Percentiles rank a stretch among this genome's conserved stretches.
These are phyloP conservation scores for Xylaria flabelliformis DNA, from an alignment of 495 filamentous ascomycete species.

Conservation along the genomic window DNA sequence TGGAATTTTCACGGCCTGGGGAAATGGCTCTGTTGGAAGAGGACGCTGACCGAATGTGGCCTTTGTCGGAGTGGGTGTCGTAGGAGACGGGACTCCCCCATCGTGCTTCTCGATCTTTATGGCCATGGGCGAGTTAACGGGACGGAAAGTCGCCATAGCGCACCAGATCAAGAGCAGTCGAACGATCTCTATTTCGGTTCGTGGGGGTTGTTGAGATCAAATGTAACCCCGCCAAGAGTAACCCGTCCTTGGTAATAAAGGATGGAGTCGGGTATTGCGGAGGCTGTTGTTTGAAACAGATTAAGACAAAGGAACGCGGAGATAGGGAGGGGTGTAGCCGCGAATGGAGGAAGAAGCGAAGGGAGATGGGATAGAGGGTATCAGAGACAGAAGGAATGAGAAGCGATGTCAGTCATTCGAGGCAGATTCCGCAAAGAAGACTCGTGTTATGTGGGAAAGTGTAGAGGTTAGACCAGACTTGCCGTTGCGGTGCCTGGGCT, in stretches of 20 bases:
- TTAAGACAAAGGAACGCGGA: slow-evolving; percentile 20
- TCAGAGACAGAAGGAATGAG: slow-evolving; percentile 23
- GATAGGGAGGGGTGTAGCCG: slow-evolving; percentile 14
- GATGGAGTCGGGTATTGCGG: slow-evolving; percentile 19
- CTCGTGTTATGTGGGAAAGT: slow-evolving; percentile 8
- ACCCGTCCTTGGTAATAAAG: neutral
- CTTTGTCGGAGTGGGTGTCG: slow-evolving; percentile 70
- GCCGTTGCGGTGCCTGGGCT: neutral
- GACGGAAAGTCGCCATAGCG: slow-evolving; percentile 67
- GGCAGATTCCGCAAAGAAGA: slow-evolving; percentile 14
- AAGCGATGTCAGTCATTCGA: slow-evolving; percentile 32
- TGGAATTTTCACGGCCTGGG: slow-evolving; percentile 57
- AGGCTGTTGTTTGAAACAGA: slow-evolving; percentile 26
- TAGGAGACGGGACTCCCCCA: slow-evolving; percentile 65
- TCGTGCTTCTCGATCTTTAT: slow-evolving; percentile 50
- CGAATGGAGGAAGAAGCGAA: slow-evolving; percentile 14
- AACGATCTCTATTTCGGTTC: neutral
- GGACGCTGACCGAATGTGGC: slow-evolving; percentile 67
- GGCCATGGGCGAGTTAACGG: slow-evolving; percentile 76
- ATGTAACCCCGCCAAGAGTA: neutral
- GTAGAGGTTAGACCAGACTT: neutral
- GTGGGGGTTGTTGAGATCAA: neutral
- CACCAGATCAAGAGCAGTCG: slow-evolving; percentile 12
- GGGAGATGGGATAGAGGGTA: slow-evolving; percentile 13
- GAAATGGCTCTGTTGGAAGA: slow-evolving; percentile 64